Conservation (phyloP, 257 asterid species). For the Solanum appendiculatum region DNA sequence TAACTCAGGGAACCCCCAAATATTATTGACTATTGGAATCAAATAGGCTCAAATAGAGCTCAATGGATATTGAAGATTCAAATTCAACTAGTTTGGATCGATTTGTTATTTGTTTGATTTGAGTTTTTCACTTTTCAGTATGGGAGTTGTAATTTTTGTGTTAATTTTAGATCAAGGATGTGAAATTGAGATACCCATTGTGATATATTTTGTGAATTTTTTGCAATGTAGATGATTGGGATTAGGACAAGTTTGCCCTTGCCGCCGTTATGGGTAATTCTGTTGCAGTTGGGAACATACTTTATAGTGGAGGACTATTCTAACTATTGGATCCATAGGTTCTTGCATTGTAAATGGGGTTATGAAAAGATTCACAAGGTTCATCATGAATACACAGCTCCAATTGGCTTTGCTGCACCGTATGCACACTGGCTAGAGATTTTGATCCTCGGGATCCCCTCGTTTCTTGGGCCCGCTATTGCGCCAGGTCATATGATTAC, state of each 20-base stretch:
- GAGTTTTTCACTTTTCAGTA: neutral
- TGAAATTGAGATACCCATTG: neutral
- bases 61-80: neutral
- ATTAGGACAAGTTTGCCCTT: conserved; percentile 82
- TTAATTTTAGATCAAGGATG: neutral
- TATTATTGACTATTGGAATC: neutral
- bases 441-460: conserved; percentile 95
- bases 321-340: conserved; percentile 94
- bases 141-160: neutral
- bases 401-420: conserved; percentile 92
- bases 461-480: conserved; percentile 85
- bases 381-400: conserved; percentile 95
- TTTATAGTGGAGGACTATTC: conserved; percentile 83
- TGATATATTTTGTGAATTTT: neutral
- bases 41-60: neutral
- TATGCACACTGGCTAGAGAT: conserved; percentile 97
- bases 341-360: conserved; percentile 90
- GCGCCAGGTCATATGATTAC: conserved; percentile 94
- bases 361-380: conserved; percentile 95
- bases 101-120: conserved; percentile 1
- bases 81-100: neutral
- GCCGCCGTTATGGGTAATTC: conserved; percentile 77
- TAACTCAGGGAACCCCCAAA: neutral
- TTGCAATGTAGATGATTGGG: conserved; percentile 56
- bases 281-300: conserved; percentile 60